Conservation (phyloP, 768 basidiomycete species). For the Leccinum truebloodii region DNA sequence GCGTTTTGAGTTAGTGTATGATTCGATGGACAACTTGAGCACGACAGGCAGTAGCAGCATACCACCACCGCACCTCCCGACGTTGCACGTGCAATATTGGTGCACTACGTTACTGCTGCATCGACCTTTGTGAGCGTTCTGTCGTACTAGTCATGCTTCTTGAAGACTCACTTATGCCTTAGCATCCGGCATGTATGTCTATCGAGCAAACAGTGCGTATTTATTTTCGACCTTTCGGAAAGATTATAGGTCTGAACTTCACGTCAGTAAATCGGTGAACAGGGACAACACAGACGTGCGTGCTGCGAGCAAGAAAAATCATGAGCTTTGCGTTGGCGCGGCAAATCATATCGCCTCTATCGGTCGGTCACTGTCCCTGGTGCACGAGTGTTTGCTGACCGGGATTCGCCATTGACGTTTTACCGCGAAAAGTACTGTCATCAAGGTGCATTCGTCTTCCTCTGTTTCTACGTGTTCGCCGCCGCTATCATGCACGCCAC, state of each 20-base stretch:
- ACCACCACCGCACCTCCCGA: constrained; percentile 65
- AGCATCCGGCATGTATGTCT: constrained; percentile 32
- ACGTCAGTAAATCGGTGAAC: constrained; percentile 37
- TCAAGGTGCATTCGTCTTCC: constrained; percentile 64
- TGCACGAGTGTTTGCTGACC: constrained; percentile 1
- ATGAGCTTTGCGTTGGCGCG: constrained; percentile 72
- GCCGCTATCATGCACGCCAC: constrained; percentile 80
- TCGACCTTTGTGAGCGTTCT: constrained; percentile 67
- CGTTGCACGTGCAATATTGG: constrained; percentile 87
- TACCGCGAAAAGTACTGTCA: constrained; percentile 67
- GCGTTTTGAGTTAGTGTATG: constrained; percentile 54
- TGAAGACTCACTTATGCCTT: constrained; percentile 4
- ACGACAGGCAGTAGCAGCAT: constrained; percentile 30
- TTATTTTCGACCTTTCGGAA: not conserved
- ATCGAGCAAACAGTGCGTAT: constrained; percentile 41
- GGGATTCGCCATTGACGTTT: constrained; percentile 42
- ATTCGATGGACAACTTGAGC: constrained; percentile 34
- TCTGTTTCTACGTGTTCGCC: constrained; percentile 79
- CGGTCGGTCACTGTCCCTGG: constrained; percentile 37
- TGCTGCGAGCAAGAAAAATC: constrained; percentile 58
- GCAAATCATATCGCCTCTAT: constrained; percentile 79
- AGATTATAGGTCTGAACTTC: not conserved
- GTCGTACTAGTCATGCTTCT: not conserved
- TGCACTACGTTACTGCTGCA: constrained; percentile 73
- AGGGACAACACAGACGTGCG: constrained; percentile 53